Conservation (phyloP, 1,284 basidiomycete genomes). For the Amylostereum areolatum region DNA sequence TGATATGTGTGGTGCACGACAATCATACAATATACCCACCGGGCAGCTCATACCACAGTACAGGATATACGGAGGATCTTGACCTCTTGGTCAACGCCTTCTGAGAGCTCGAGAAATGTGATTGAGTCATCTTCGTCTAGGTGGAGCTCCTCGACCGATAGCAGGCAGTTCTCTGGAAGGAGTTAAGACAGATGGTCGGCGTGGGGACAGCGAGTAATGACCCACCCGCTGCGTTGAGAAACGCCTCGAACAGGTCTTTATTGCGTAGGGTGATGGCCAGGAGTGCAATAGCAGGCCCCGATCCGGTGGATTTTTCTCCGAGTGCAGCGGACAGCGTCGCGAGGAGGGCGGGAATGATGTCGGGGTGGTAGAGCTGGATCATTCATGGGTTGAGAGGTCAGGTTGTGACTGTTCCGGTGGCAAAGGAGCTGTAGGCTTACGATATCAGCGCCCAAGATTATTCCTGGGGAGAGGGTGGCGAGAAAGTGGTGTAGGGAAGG, state of each 20-base stretch:
- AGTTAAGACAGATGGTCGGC: too few species aligned
- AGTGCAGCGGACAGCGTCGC: constrained; percentile 47
- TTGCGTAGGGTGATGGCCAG: constrained; percentile 57
- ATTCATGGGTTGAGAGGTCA: too few species aligned
- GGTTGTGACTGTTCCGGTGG: too few species aligned
- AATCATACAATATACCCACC: too few species aligned
- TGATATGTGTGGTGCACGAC: too few species aligned
- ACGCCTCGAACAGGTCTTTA: constrained; percentile 33
- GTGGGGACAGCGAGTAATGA: too few species aligned
- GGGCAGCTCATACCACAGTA: too few species aligned
- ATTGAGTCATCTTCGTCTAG: not conserved
- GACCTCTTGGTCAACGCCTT: constrained; percentile 9
- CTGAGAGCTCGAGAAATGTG: constrained; percentile 8
- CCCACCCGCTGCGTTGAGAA: constrained; percentile 34
- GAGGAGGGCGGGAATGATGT: constrained; percentile 52
- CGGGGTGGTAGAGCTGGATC: constrained; percentile 62
- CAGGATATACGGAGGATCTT: constrained; percentile 3
- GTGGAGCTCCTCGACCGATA: constrained; percentile 3
- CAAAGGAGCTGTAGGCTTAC: too few species aligned
- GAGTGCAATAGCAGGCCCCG: constrained; percentile 30
- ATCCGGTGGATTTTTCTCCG: constrained; percentile 8
- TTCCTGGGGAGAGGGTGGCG: constrained; percentile 37
- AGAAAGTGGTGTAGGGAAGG: constrained; percentile 27
- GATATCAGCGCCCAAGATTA: constrained; percentile 68
- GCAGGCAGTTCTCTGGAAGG: too few species aligned